Evolutionary conservation across 345 rosid genomes (phyloP).

Genomic region (Murraya paniculata): DNA sequence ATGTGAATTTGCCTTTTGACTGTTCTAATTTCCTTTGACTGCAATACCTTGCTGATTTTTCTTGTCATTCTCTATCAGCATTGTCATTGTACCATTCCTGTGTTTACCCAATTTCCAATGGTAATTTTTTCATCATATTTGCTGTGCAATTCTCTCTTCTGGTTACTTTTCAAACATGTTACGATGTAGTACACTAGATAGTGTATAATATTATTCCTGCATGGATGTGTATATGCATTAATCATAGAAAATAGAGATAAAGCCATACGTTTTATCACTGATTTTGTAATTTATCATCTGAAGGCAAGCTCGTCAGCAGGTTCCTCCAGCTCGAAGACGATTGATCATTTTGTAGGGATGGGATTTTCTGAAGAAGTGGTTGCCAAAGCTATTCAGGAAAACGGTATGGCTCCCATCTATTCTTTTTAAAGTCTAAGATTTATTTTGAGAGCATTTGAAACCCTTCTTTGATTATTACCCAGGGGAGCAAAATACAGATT

Average conservation of each 20-base stretch:
- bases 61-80: not conserved
- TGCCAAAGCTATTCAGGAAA: slow-evolving; percentile 57
- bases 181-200: not conserved
- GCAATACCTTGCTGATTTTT: not conserved
- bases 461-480: slow-evolving; percentile 16
- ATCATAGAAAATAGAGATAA: not conserved
- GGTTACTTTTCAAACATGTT: not conserved
- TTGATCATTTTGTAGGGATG: slow-evolving; percentile 65
- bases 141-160: not conserved
- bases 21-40: not conserved
- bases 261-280: not conserved
- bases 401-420: slow-evolving; percentile 39
- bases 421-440: not conserved
- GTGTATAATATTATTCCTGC: not conserved
- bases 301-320: slow-evolving; percentile 53
- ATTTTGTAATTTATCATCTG: slow-evolving; percentile 9
- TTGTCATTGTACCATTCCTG: not conserved
- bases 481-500: slow-evolving; percentile 50
- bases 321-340: slow-evolving; percentile 50
- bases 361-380: slow-evolving; percentile 66
- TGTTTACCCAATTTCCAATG: not conserved
- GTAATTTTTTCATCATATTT: not conserved
- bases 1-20: not conserved
- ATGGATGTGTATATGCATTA: not conserved
- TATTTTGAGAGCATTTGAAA: slow-evolving; percentile 11